A percentile compares a stretch with the other conserved stretches of the same genome.
phyloP scores from a whole-genome alignment of 2,329 filamentous ascomycete species.

The Elsinoe ampelina region DNA sequence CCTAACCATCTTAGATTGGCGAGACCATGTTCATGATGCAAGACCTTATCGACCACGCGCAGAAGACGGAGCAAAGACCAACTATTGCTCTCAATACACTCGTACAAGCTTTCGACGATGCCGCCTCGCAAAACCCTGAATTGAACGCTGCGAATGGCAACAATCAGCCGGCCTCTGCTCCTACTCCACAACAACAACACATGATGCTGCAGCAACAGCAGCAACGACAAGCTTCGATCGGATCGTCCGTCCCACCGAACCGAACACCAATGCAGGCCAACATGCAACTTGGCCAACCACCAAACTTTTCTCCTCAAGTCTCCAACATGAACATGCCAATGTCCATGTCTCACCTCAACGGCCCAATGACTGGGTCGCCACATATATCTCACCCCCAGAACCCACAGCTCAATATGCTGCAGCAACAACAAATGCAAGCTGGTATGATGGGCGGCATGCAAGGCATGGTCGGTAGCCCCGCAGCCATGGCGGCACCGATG shows the following conservation, averaged over 20 bases:
- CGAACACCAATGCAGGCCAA: constrained; percentile 28
- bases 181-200: constrained; percentile 18
- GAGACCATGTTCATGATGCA: constrained; percentile 59
- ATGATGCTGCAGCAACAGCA: constrained; percentile 23
- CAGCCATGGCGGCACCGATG: constrained; percentile 36
- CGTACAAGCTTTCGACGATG: constrained; percentile 36
- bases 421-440: constrained; percentile 15
- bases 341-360: constrained; percentile 25
- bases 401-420: constrained; percentile 15
- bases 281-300: constrained; percentile 25
- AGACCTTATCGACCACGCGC: constrained; percentile 48
- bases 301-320: constrained; percentile 47
- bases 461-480: constrained; percentile 31
- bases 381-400: constrained; percentile 36
- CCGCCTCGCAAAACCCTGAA: background rate
- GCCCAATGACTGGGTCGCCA: constrained; percentile 41
- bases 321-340: constrained; percentile 45
- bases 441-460: constrained; percentile 21
- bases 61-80: constrained; percentile 45
- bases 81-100: constrained; percentile 47
- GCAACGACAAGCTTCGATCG: constrained; percentile 8
- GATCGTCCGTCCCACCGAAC: constrained; percentile 13
- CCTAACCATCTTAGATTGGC: constrained; percentile 40
- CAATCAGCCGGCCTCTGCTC: constrained; percentile 20
- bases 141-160: constrained; percentile 16